Evolutionary conservation across 2,329 filamentous ascomycete genomes (phyloP), one percentile per base, ranked within the genome.

Genomic region (Diplodia corticola): DNA sequence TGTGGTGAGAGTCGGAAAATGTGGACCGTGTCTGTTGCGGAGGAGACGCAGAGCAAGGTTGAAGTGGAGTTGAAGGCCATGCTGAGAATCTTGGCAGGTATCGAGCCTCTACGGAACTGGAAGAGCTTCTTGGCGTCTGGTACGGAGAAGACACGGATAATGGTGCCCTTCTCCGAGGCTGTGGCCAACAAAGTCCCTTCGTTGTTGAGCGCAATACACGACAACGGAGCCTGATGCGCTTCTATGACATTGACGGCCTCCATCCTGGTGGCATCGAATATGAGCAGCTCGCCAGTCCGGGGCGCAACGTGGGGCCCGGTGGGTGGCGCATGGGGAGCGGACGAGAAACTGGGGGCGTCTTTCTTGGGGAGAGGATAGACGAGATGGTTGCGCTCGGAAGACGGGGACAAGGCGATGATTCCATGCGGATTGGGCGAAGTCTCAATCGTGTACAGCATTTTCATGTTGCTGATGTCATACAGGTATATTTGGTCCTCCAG

Each of bases 391-490:
- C 95, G 93, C 68, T 98, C 94, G 5, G 93, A 97, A 1, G 93
- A 97, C 1, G 95, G 92, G 1, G 94, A 97, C 5, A 99, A 85
- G 4, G 93, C 91, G 79, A 93, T 97, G 68, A 98, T 95, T 84
- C 88, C 87, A 69, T 88, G 89, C 0, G 93, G 92, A 73, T 99
- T 99, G 6, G 95, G 92, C 3, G 94, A 97, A 5, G 94, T 98
- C 67, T 93, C 88, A 70, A 98, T 96, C 5, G 92, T 96, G 78
- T 93, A 91, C 48, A 98, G 84, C 67, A 98, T 87, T 73, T 91
- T 94, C 94, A 99, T 98, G 76, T 97, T 98, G 79, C 93, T 93
- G 70, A 99, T 98, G 78, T 99, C 95, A 81, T 99, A 99, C 57
- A 99, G 86, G 80, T 98, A 99, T 69, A 98, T 96, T 76, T 97